These are phyloP conservation scores for Ilex asprella DNA, from an alignment of 257 asterid genomes.

Conservation along the genomic window DNA sequence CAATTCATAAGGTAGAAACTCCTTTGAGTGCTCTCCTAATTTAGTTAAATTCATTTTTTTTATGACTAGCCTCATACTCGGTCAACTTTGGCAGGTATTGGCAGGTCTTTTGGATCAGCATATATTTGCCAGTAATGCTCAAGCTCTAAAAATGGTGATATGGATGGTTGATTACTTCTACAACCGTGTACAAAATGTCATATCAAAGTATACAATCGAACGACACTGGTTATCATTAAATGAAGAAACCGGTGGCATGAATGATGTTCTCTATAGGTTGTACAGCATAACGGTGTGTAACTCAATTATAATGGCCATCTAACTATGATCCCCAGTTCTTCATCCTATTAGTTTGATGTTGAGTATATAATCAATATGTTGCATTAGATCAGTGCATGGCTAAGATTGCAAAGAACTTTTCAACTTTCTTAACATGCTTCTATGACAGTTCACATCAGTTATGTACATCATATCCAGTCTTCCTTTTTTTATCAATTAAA, in stretches of 20 bases:
- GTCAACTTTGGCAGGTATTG: conserved; percentile 41
- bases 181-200: conserved; percentile 69
- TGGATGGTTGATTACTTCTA: conserved; percentile 86
- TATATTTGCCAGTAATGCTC: conserved; percentile 44
- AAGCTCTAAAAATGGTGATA: conserved; percentile 47
- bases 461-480: too few relatives aligned
- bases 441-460: too few relatives aligned
- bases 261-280: conserved; percentile 71
- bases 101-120: conserved; percentile 91
- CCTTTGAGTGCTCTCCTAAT: neutral
- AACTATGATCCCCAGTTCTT: neutral
- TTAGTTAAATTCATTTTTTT: neutral
- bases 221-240: conserved; percentile 67
- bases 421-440: too few relatives aligned
- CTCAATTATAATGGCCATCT: neutral
- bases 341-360: too few relatives aligned
- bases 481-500: too few relatives aligned
- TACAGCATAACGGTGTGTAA: conserved; percentile 59
- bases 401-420: too few relatives aligned
- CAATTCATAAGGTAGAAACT: conserved; percentile 70
- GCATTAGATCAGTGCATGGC: too few relatives aligned
- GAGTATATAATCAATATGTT: too few relatives aligned
- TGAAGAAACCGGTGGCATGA: conserved; percentile 98
- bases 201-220: conserved; percentile 49
- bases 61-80: conserved; percentile 2